Base-by-base conservation (phyloP, 2,329 filamentous ascomycete genomes). In the Xylogone sp. region DNA sequence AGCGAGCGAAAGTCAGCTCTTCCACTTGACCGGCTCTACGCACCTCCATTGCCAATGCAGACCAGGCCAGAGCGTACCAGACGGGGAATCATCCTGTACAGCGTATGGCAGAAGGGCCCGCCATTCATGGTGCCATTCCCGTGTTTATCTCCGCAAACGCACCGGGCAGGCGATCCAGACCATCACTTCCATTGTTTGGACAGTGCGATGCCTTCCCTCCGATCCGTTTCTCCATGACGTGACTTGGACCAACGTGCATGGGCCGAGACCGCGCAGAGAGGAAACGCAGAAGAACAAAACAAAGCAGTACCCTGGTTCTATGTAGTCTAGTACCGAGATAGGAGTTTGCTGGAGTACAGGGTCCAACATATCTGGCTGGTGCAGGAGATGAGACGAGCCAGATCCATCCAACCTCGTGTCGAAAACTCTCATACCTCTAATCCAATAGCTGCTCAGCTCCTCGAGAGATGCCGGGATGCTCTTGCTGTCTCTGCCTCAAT, bases 191-290 rank as follows among this genome's bases (percentile, higher is more conserved):
- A 27, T 5, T 27, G 24, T 6, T 49, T 49, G 49, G 54, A 39
- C 18, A 42, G 49, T 16, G 20, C 10, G 16, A 49, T 50, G 54
- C 55, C 53, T 52, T 59, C 50, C 54, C 53, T 57, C 57, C 55
- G 55, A 55, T 56, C 56, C 55, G 46, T 59, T 53, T 16, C 45
- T 53, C 53, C 53, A 57, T 59, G 56, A 56, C 49, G 54, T 51
- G 50, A 52, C 29, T 29, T 43, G 22, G 39, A 46, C 24, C n/a
- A 16, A 16, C 10, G 4, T 10, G 24, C 34, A 39, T 13, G 4
- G 34, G 13, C n/a, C 34, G 34, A 39, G 34, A 39, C 34, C 13
- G n/a, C n/a, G n/a, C n/a, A n/a, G n/a, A n/a, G n/a, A n/a, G n/a
- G n/a, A n/a, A n/a, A n/a, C n/a, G n/a, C n/a, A n/a, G n/a, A n/a